These are phyloP conservation scores for Hypoxylon sp. DNA, from an alignment of 2,329 filamentous ascomycete genomes.

Conservation along the genomic window DNA sequence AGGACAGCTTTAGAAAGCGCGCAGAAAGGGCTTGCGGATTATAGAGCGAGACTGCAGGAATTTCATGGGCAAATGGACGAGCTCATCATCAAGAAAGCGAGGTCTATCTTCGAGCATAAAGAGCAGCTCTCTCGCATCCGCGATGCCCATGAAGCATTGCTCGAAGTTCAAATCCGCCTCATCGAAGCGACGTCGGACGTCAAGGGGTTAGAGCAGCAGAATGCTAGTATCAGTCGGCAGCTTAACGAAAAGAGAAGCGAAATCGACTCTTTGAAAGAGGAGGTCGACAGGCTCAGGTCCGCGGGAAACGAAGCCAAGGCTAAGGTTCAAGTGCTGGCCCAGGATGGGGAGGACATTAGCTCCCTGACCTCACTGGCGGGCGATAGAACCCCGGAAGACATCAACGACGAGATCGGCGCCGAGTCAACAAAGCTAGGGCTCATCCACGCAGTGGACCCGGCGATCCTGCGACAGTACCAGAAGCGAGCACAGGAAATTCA, in stretches of 20 bases:
- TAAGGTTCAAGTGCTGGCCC: slow-evolving; percentile 52
- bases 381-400: slow-evolving; percentile 65
- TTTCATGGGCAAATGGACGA: slow-evolving; percentile 64
- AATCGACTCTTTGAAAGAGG: slow-evolving; percentile 50
- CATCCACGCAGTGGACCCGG: slow-evolving; percentile 78
- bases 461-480: slow-evolving; percentile 80
- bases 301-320: slow-evolving; percentile 47
- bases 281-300: slow-evolving; percentile 48
- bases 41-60: slow-evolving; percentile 55
- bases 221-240: slow-evolving; percentile 62
- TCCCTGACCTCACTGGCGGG: slow-evolving; percentile 54
- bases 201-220: slow-evolving; percentile 71
- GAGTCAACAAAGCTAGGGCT: slow-evolving; percentile 80
- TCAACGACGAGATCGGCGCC: slow-evolving; percentile 77
- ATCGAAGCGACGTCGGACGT: slow-evolving; percentile 88
- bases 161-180: slow-evolving; percentile 73
- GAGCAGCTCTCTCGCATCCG: slow-evolving; percentile 69
- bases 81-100: slow-evolving; percentile 63
- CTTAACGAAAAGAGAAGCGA: slow-evolving; percentile 57
- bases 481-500: slow-evolving; percentile 74
- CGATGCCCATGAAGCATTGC: slow-evolving; percentile 66
- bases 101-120: slow-evolving; percentile 60
- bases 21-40: slow-evolving; percentile 44
- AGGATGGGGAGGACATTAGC: slow-evolving; percentile 51
- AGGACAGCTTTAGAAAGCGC: slow-evolving; percentile 46